These are phyloP conservation scores for Nicotiana benthamiana DNA, from an alignment of 257 asterid species.

Conservation along the genomic window DNA sequence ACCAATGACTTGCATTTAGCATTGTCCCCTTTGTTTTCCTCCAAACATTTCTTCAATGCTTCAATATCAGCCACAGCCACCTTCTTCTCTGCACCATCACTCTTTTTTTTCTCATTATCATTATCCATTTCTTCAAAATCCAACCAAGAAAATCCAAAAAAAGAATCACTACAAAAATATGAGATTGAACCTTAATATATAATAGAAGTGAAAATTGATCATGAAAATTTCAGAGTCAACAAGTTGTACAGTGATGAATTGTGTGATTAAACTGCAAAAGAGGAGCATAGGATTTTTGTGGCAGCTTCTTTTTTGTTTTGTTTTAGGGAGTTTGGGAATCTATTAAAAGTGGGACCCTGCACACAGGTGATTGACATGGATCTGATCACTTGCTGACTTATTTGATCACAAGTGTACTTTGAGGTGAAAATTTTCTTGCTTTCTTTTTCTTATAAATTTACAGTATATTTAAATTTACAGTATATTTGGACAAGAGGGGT, in stretches of 20 bases:
- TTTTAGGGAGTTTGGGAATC: background rate
- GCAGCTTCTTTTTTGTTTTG: background rate
- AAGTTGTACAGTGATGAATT: background rate
- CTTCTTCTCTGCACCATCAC: conserved; percentile 11
- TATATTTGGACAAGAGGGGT: no score
- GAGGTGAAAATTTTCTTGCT: background rate
- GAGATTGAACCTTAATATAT: background rate
- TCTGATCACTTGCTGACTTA: background rate
- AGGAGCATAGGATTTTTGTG: background rate
- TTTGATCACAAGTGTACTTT: background rate
- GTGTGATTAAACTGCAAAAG: background rate
- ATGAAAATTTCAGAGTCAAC: background rate
- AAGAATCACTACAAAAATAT: background rate
- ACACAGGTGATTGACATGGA: background rate
- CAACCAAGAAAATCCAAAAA: background rate
- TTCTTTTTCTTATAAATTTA: no score
- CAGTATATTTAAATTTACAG: no score
- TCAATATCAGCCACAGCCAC: conserved; percentile 13
- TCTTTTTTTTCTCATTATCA: background rate
- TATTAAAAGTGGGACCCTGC: background rate
- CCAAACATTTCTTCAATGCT: conserved; percentile 32
- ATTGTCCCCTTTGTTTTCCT: conserved; percentile 24
- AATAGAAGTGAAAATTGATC: background rate
- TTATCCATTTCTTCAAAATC: background rate
- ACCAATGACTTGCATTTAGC: conserved; percentile 26